Percentiles rank a stretch among this genome's conserved stretches.
phyloP scores from a whole-genome alignment of 495 filamentous ascomycete genomes.

The Penicillium lividum region DNA sequence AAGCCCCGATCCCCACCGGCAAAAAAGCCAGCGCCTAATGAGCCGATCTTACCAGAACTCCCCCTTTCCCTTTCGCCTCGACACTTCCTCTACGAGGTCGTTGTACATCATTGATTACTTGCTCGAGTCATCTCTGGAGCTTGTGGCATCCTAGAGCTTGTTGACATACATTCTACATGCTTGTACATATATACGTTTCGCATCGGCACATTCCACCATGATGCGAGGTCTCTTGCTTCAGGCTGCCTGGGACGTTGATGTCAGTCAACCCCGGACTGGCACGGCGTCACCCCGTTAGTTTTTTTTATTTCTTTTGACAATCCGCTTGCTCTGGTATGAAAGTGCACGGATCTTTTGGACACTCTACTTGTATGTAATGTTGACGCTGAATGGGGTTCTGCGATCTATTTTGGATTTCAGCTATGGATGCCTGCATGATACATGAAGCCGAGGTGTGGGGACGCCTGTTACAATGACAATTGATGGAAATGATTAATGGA shows the following conservation, averaged over 20 bases:
- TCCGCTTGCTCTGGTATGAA: conserved; percentile 11
- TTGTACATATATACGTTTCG: conserved; percentile 31
- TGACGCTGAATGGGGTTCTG: conserved; percentile 19
- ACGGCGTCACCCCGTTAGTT: background rate
- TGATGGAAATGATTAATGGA: conserved; percentile 20
- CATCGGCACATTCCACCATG: conserved; percentile 8
- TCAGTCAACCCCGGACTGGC: conserved; percentile 3
- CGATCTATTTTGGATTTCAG: conserved; percentile 19
- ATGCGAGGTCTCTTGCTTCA: conserved; percentile 3
- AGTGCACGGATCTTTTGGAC: conserved; percentile 12
- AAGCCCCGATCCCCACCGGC: conserved; percentile 18
- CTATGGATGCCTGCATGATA: conserved; percentile 18
- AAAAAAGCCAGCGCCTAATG: conserved; percentile 1
- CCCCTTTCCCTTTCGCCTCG: conserved; percentile 10
- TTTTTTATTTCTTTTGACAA: conserved; percentile 11
- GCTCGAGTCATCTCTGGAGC: conserved; percentile 16
- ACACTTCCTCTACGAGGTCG: conserved; percentile 24
- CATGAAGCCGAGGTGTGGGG: conserved; percentile 15
- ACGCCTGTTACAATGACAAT: conserved; percentile 19
- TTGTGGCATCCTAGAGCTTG: conserved; percentile 26
- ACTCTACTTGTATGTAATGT: conserved; percentile 34
- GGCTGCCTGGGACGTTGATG: background rate
- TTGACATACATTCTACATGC: conserved; percentile 29
- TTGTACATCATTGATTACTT: conserved; percentile 26
- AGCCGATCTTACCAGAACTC: background rate